A percentile compares a stretch with the other conserved stretches of the same genome.
Conservation (phyloP, 495 filamentous ascomycete genomes). For the Terfezia claveryi region DNA sequence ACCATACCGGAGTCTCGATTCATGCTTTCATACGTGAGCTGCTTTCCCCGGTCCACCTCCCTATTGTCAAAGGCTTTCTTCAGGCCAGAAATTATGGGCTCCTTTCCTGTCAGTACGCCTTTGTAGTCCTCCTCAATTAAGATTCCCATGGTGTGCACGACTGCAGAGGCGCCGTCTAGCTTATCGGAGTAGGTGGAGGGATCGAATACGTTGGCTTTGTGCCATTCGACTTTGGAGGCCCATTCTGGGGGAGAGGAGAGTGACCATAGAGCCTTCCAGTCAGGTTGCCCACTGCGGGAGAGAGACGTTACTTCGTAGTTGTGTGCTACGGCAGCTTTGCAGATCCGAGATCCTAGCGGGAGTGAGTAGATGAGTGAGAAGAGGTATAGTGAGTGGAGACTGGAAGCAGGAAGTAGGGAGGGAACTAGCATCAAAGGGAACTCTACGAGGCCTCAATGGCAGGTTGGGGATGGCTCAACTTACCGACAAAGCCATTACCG, state of each 20-base stretch:
- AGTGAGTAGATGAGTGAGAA: slow-evolving; percentile 38
- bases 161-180: slow-evolving; percentile 51
- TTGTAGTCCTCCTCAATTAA: slow-evolving; percentile 98
- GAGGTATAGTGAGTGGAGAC: slow-evolving; percentile 70
- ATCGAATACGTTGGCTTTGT: slow-evolving; percentile 62
- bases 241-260: slow-evolving; percentile 53
- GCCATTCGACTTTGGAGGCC: slow-evolving; percentile 66
- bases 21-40: slow-evolving; percentile 94
- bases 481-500: slow-evolving; percentile 80
- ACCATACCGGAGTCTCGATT: slow-evolving; percentile 58
- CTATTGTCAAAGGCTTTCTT: slow-evolving; percentile 56
- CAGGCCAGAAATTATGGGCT: slow-evolving; percentile 52
- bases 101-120: slow-evolving; percentile 59
- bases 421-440: neutral
- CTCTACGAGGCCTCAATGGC: neutral
- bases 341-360: slow-evolving; percentile 32
- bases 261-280: slow-evolving; percentile 51
- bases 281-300: slow-evolving; percentile 51
- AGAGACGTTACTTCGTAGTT: neutral
- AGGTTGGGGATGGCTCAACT: slow-evolving; percentile 10
- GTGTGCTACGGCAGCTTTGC: neutral
- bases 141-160: slow-evolving; percentile 87
- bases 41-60: slow-evolving; percentile 34
- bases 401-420: neutral
- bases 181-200: slow-evolving; percentile 53